Conservation (phyloP, 805 yeast species). For the Wickerhamomyces rabaulensis region DNA sequence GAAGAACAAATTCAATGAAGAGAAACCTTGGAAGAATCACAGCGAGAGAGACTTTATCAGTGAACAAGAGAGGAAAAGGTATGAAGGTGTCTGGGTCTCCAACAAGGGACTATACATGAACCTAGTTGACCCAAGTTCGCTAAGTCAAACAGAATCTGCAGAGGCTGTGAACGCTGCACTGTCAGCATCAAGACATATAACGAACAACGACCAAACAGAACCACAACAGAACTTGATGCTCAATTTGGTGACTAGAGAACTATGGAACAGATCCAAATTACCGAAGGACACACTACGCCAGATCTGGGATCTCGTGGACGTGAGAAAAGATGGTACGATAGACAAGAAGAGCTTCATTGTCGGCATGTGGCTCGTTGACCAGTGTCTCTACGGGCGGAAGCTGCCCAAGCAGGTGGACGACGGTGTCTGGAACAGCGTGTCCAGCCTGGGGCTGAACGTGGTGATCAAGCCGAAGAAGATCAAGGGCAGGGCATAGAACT, state of each 20-base stretch:
- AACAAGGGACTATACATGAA: constrained; percentile 65
- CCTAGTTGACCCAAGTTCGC: constrained; percentile 13
- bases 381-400: constrained; percentile 89
- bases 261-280: constrained; percentile 78
- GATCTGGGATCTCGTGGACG: constrained; percentile 71
- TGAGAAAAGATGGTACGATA: constrained; percentile 63
- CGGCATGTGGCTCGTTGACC: constrained; percentile 98
- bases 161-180: constrained; percentile 22
- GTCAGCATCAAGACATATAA: constrained; percentile 22
- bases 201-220: constrained; percentile 21
- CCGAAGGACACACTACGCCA: constrained; percentile 54
- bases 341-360: constrained; percentile 80
- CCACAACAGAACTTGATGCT: constrained; percentile 25
- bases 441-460: constrained; percentile 36
- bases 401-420: constrained; percentile 66
- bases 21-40: constrained; percentile 93
- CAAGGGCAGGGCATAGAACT: constrained; percentile 9
- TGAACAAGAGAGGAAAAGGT: constrained; percentile 73
- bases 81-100: constrained; percentile 92
- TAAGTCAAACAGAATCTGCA: constrained; percentile 11
- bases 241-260: constrained; percentile 56
- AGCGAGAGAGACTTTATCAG: constrained; percentile 46
- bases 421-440: constrained; percentile 77
- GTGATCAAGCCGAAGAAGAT: constrained; percentile 21
- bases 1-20: constrained; percentile 60